These are phyloP conservation scores for Plasmodium ovale DNA, from an alignment of 169 alveolate species.

Conservation along the genomic window DNA sequence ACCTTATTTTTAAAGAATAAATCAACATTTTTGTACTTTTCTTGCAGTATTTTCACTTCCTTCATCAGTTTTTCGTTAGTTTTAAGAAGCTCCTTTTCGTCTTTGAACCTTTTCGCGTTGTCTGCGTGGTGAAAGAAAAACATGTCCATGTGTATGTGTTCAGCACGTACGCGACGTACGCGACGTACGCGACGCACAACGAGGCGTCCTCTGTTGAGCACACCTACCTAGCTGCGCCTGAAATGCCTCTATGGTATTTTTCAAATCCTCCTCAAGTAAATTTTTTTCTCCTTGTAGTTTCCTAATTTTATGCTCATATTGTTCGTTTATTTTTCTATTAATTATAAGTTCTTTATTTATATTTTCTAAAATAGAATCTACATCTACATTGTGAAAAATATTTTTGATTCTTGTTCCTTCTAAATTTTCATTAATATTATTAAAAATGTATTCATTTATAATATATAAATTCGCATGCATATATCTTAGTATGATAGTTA, in stretches of 20 bases:
- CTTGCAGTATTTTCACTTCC: conserved; percentile 53
- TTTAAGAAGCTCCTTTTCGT: conserved; percentile 29
- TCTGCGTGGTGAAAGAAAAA: conserved; percentile 4
- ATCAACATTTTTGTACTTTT: conserved; percentile 55
- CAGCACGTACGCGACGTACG: no score
- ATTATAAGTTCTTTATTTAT: conserved; percentile 43
- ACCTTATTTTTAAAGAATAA: conserved; percentile 64
- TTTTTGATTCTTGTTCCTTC: conserved; percentile 25
- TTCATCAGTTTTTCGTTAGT: conserved; percentile 51
- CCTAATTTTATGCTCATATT: conserved; percentile 14
- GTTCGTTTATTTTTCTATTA: conserved; percentile 15
- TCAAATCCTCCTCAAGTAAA: conserved; percentile 51
- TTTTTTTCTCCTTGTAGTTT: conserved; percentile 47
- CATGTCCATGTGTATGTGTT: not conserved
- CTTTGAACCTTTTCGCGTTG: conserved; percentile 38
- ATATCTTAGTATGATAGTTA: conserved; percentile 36
- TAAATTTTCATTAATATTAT: conserved; percentile 40
- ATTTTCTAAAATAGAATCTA: conserved; percentile 32
- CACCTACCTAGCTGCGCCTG: conserved; percentile 42
- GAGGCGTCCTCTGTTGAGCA: no score
- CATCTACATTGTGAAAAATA: conserved; percentile 51
- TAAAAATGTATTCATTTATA: conserved; percentile 48
- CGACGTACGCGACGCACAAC: no score
- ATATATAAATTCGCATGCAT: conserved; percentile 65
- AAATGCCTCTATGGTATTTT: conserved; percentile 59